Conservation (phyloP, 2,329 filamentous ascomycete genomes). For the Pseudogymnoascus verrucosus region DNA sequence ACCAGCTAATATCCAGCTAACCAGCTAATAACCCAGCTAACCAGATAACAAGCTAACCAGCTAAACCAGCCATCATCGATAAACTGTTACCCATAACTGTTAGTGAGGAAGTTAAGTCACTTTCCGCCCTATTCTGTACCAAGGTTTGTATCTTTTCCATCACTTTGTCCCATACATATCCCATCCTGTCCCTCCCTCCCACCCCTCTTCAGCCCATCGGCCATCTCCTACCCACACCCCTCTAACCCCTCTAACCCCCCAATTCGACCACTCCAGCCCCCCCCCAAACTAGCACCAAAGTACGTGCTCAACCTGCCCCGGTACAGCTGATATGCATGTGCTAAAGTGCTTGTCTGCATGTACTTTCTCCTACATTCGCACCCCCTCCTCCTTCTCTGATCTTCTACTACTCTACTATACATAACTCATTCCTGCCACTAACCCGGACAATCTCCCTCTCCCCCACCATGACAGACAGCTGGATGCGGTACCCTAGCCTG, state of each 20-base stretch:
- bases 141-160: too few relatives aligned
- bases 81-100: too few relatives aligned
- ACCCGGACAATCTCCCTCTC: too few relatives aligned
- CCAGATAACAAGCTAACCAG: not conserved
- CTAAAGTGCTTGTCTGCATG: not conserved
- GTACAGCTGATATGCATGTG: slow-evolving; percentile 1
- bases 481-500: not conserved
- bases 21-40: not conserved
- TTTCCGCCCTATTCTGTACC: too few relatives aligned
- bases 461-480: not conserved
- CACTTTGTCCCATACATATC: too few relatives aligned
- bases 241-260: not conserved
- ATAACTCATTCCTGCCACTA: too few relatives aligned
- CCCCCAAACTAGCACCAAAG: not conserved
- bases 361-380: too few relatives aligned
- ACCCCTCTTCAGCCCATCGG: not conserved
- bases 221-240: not conserved
- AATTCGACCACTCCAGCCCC: not conserved
- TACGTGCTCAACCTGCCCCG: not conserved
- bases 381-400: too few relatives aligned
- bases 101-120: too few relatives aligned
- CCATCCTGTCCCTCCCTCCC: not conserved
- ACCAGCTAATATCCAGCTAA: too few relatives aligned
- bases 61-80: not conserved
- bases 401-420: too few relatives aligned